Conservation (phyloP, 2,329 filamentous ascomycete genomes). For the Madurella fahalii region DNA sequence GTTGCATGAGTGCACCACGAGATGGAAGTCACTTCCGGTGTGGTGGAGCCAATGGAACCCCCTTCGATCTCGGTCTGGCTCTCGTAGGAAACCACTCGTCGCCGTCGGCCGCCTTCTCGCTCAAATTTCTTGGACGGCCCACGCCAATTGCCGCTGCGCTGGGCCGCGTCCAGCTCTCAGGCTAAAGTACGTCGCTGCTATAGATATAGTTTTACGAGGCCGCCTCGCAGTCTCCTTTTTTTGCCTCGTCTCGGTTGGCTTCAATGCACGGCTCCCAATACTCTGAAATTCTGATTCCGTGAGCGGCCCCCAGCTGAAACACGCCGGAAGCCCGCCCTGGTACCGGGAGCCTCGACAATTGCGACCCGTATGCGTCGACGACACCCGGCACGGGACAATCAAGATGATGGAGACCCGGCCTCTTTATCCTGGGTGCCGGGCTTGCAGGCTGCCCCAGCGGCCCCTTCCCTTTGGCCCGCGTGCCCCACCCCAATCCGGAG, state of each 20-base stretch:
- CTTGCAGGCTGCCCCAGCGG: background rate
- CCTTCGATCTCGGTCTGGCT: background rate
- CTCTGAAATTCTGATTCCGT: no score
- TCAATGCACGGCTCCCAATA: no score
- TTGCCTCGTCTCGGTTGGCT: no score
- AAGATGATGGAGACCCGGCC: background rate
- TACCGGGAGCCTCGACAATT: no score
- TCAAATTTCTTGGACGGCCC: background rate
- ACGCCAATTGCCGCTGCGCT: background rate
- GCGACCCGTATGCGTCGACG: background rate
- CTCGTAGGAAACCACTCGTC: background rate
- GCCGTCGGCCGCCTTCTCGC: background rate
- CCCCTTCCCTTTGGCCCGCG: background rate
- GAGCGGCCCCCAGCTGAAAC: no score
- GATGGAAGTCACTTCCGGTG: constrained; percentile 7
- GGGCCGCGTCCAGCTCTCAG: background rate
- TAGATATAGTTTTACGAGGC: no score
- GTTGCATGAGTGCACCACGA: constrained; percentile 2
- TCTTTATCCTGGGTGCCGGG: background rate
- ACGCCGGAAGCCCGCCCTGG: no score
- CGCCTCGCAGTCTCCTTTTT: no score
- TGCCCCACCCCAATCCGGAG: background rate
- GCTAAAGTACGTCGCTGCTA: background rate
- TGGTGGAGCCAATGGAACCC: constrained; percentile 3
- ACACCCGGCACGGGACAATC: background rate